Base-by-base conservation (phyloP, 192 early-diverging fungal genomes). In the Umbelopsis isabellina region DNA sequence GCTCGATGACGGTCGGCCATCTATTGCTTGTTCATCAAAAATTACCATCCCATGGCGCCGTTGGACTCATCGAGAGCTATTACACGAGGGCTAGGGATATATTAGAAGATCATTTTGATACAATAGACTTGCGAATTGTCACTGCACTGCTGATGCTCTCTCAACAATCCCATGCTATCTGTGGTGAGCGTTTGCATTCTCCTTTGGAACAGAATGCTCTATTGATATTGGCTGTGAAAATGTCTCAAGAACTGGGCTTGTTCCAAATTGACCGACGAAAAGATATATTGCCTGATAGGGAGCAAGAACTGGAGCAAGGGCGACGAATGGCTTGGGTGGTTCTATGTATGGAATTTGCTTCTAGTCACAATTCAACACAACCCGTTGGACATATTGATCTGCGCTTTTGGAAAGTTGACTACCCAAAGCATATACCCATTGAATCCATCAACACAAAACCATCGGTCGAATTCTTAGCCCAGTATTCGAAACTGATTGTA, bases 51-150 rank as follows among this genome's bases (percentile, higher is more conserved):
- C 20, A 23, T 25, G 41, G 65, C 6, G 49, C 65, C 2, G n/a
- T 49, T 37, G 49, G 27, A 5, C 35, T 78, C 25, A 68, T 68
- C 33, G 49, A 66, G 8, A 30, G n/a, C n/a, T 78, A 78, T 35
- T 51, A 72, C 48, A 23, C 23, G 5, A 72, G 67, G 30, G 76
- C 76, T 12, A 58, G 50, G 7, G 35, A 48, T 9, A 41, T 73
- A 49, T 48, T 78, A 48, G 68, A 73, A 37, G 72, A 78, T n/a
- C 48, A 73, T 2, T 78, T 78, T 70, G 76, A 78, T 50, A 58
- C 65, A 0, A 50, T 46, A 8, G 64, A 78, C 52, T 65, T 73
- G 3, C 49, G 48, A 16, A 68, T 78, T 37, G 47, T 78, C 13
- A 72, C 69, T 27, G 58, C 76, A 2, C 51, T 78, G 67, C 52